These are phyloP conservation scores for Eragrostis curvula DNA, from an alignment of 176 grass and related monocot species.

Conservation along the genomic window DNA sequence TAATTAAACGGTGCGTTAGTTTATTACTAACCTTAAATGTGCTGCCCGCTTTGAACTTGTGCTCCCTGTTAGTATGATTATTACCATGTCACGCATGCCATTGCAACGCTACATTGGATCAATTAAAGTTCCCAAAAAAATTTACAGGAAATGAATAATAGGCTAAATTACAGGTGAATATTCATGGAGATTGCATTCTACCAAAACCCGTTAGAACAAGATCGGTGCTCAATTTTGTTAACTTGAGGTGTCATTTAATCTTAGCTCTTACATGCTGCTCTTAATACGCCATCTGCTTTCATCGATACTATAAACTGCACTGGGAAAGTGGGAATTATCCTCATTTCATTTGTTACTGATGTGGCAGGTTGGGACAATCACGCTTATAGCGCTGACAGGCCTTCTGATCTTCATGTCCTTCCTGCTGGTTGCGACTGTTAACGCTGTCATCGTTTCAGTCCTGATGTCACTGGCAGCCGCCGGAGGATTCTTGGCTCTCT, in stretches of 20 bases:
- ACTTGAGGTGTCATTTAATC: not conserved
- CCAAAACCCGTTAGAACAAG: not conserved
- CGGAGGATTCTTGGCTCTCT: slow-evolving; percentile 85
- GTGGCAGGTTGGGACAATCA: slow-evolving; percentile 79
- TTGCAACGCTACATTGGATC: not conserved
- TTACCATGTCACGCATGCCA: not conserved
- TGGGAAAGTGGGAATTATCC: not conserved
- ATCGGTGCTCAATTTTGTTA: not conserved
- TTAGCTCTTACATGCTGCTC: not conserved
- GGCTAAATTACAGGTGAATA: not conserved
- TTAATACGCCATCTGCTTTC: not conserved
- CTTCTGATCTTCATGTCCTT: slow-evolving; percentile 80
- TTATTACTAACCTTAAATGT: not conserved
- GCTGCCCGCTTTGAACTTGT: not conserved
- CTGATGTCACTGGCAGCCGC: slow-evolving; percentile 85
- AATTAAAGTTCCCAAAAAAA: not conserved
- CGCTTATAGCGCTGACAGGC: slow-evolving; percentile 68
- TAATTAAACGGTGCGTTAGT: not conserved
- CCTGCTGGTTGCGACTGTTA: slow-evolving; percentile 68
- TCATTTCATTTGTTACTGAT: slow-evolving; percentile 23
- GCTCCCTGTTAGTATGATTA: not conserved
- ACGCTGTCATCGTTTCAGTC: slow-evolving; percentile 73
- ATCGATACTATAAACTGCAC: not conserved
- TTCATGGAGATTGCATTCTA: not conserved
- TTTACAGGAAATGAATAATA: not conserved